A percentile compares a stretch with the other conserved stretches of the same genome.
These are phyloP conservation scores for Leccinum pallidistipes DNA, from an alignment of 1,284 basidiomycete genomes.

Conservation along the genomic window DNA sequence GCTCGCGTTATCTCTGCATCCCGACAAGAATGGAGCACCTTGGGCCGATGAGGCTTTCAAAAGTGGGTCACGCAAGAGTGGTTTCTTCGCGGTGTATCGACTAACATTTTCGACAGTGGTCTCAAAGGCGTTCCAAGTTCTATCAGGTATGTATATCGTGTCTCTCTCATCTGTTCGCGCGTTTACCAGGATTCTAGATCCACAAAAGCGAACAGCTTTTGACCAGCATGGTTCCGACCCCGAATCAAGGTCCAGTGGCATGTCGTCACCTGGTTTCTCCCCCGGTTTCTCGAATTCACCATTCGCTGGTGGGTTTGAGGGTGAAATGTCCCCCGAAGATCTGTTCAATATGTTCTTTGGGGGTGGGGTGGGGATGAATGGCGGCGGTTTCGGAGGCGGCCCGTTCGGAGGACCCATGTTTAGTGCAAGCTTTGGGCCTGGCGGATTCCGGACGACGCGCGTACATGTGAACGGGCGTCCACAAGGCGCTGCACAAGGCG, in stretches of 20 bases:
- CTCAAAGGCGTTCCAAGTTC: conserved; percentile 95
- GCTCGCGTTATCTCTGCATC: conserved; percentile 92
- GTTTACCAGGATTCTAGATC: conserved; percentile 49
- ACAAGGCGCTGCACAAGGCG: conserved; percentile 34
- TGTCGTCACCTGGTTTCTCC: conserved; percentile 58
- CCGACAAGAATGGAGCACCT: conserved; percentile 97
- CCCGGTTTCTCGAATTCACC: conserved; percentile 51
- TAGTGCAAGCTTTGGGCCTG: conserved; percentile 71
- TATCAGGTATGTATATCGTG: conserved; percentile 80
- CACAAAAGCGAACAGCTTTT: conserved; percentile 88
- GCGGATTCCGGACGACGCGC: conserved; percentile 71
- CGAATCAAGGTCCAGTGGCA: conserved; percentile 74
- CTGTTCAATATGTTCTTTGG: conserved; percentile 99
- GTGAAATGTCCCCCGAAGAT: conserved; percentile 93
- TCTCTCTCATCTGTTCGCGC: conserved; percentile 17
- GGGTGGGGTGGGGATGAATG: conserved; percentile 48
- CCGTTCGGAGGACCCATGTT: conserved; percentile 61
- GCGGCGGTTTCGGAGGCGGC: conserved; percentile 41
- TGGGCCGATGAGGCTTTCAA: conserved; percentile 99
- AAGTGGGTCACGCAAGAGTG: conserved; percentile 53
- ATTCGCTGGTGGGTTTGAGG: conserved; percentile 66
- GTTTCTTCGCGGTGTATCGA: conserved; percentile 1
- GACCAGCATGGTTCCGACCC: conserved; percentile 88
- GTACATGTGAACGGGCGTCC: conserved; percentile 43
- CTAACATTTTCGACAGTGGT: conserved; percentile 66